Evolutionary conservation across 2,329 filamentous ascomycete species (phyloP).

Genomic region (Neurospora crassa): DNA sequence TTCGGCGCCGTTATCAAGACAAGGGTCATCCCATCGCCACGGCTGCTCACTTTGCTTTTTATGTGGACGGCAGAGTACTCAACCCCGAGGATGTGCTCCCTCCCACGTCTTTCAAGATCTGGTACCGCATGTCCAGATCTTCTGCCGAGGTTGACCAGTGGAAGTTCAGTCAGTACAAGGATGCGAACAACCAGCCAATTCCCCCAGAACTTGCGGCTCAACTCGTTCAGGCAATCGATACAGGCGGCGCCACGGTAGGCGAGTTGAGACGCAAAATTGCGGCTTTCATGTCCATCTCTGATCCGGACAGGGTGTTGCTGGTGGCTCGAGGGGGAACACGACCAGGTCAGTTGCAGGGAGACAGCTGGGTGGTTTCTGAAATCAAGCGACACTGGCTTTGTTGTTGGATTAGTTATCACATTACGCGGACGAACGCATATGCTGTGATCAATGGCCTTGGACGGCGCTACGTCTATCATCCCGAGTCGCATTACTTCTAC

Average conservation of each 20-base stretch:
- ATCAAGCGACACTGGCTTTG: conserved; percentile 23
- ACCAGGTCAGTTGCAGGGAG: conserved; percentile 22
- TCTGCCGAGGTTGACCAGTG: conserved; percentile 6
- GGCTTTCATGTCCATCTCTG: conserved; percentile 15
- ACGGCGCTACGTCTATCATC: conserved; percentile 26
- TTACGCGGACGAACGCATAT: conserved; percentile 15
- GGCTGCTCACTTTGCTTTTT: conserved; percentile 7
- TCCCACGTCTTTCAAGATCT: conserved; percentile 4
- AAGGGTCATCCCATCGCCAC: not conserved
- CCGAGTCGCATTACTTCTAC: not conserved
- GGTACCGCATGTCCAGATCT: conserved; percentile 13
- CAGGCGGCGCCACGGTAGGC: conserved; percentile 22
- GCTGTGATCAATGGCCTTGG: conserved; percentile 23
- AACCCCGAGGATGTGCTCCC: not conserved
- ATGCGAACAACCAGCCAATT: conserved; percentile 7
- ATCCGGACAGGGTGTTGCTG: conserved; percentile 22
- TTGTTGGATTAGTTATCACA: conserved; percentile 21
- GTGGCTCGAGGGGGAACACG: conserved; percentile 22
- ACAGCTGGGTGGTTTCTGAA: conserved; percentile 23
- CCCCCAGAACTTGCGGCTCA: conserved; percentile 4
- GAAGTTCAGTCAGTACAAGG: conserved; percentile 11
- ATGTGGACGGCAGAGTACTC: conserved; percentile 7
- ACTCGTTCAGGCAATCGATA: conserved; percentile 14
- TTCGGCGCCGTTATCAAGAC: conserved; percentile 2
- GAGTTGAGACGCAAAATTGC: conserved; percentile 19